Evolutionary conservation across 169 alveolate genomes (phyloP).

Genomic region (Cryptosporidium xiaoi): DNA sequence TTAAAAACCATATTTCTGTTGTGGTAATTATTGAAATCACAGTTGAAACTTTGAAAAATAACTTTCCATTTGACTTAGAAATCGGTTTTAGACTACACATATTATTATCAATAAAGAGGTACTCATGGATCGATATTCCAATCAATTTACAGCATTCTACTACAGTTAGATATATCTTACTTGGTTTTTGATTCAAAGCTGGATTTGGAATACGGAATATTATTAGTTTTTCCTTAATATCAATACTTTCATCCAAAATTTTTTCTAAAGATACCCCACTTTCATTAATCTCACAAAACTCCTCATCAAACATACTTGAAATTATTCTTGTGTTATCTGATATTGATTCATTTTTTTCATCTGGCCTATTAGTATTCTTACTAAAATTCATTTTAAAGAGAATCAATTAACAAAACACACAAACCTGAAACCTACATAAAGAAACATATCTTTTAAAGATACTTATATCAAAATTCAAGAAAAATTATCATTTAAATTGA

Average conservation of each 20-base stretch:
- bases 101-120: conserved; percentile 23
- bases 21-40: conserved; percentile 15
- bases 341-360: no score
- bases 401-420: no score
- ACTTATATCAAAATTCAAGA: no score
- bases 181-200: conserved; percentile 34
- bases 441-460: no score
- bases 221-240: conserved; percentile 24
- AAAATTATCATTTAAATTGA: neutral
- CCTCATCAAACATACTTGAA: neutral
- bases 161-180: conserved; percentile 25
- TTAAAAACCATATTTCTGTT: conserved; percentile 45
- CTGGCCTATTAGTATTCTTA: no score
- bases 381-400: no score
- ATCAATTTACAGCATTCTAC: conserved; percentile 44
- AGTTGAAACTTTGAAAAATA: conserved; percentile 10
- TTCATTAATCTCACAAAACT: neutral
- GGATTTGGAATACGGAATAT: conserved; percentile 55
- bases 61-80: conserved; percentile 34
- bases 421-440: no score
- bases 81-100: conserved; percentile 47
- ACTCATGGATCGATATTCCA: conserved; percentile 54
- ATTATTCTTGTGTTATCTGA: no score
- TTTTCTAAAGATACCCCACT: neutral
- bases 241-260: neutral